Base-by-base conservation (phyloP, 192 early-diverging fungal species). In the Helicostylum pulchrum region DNA sequence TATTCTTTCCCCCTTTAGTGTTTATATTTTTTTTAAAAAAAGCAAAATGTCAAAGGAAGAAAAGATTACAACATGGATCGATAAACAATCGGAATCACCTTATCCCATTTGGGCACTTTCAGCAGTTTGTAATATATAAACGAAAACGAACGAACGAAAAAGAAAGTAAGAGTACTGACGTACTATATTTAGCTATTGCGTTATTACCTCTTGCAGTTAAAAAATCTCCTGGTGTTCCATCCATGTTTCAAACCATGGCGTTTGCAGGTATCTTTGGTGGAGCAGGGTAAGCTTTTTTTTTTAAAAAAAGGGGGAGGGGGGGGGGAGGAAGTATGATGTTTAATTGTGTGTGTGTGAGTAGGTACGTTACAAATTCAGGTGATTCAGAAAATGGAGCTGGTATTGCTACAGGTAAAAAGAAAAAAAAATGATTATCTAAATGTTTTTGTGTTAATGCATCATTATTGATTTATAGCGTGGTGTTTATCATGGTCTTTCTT, bases 251-350 rank as follows among this genome's bases (percentile, higher is more conserved):
- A 59, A 67, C 69, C 10, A 47, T 67, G 32, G 61, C 65, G 19
- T 76, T 76, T 54, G 50, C 43, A 51, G 61, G 50, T 15, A 68
- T 76, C 2, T 76, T 64, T 62, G 69, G 48, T 30, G 74, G 74
- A 44, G 68, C 74, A 31, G 74, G 74, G 71, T 73, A 67, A 62
- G n/a, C n/a, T n/a, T n/a, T n/a, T n/a, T n/a, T n/a, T n/a, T n/a
- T n/a, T n/a, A 42, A 31, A 56, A 34, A 15, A 47, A 30, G 14
- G 19, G 53, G 10, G 15, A 26, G 42, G 26, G 1, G 32, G 12
- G 12, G 3, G 9, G 6, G 23, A 30, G 11, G 12, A 21, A 14
- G 14, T 7, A 8, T 62, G 5, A 19, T 30, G 12, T 44, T 51
- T 39, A 26, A 26, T 26, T 0, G 0, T 26, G 26, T 26, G 2